Evolutionary conservation across 768 basidiomycete species (phyloP), one percentile per base, ranked within the genome.

Genomic region (Leccinum boreale): DNA sequence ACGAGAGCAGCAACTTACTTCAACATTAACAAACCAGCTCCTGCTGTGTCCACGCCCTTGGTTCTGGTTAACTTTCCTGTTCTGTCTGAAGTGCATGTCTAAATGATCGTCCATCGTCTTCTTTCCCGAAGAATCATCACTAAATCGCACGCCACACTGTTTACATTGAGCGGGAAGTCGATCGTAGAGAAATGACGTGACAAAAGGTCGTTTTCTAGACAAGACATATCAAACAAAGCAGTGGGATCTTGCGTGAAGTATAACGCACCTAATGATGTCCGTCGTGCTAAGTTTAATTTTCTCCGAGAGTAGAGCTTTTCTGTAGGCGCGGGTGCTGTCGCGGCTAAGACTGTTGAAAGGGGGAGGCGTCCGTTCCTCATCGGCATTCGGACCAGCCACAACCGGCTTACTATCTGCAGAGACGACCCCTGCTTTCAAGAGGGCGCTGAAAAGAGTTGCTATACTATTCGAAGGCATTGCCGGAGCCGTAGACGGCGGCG

Each of bases 81-180:
- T 98, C 70, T 96, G 89, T 70, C 87, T 81, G 76, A 97, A 98
- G 73, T 99, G 96, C 89, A 92, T 90, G 71, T 99, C 96, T 65
- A 98, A 80, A 69, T 99, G 97, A 57, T 87, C 84, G 65, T 95
- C 84, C 79, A 94, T 81, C 39, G 76, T 79, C 69, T 85, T 87
- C 75, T 87, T 92, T 59, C 91, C 94, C 53, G 77, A 65, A 26
- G 75, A 69, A 29, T 82, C 85, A 64, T 92, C 90, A 50, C 88
- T 77, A 73, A 95, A 96, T 46, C 96, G 87, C 54, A 91, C 75
- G 17, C 90, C 92, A 76, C 96, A 99, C 67, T 98, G 95, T 74
- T 88, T 93, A 80, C 96, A 99, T 74, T 94, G 89, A 33, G 84
- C 77, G 23, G 87, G 81, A 36, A 94, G 79, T 57, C 85, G 85